Base-by-base conservation (phyloP, 345 rosid genomes). In the Isatis tinctoria region DNA sequence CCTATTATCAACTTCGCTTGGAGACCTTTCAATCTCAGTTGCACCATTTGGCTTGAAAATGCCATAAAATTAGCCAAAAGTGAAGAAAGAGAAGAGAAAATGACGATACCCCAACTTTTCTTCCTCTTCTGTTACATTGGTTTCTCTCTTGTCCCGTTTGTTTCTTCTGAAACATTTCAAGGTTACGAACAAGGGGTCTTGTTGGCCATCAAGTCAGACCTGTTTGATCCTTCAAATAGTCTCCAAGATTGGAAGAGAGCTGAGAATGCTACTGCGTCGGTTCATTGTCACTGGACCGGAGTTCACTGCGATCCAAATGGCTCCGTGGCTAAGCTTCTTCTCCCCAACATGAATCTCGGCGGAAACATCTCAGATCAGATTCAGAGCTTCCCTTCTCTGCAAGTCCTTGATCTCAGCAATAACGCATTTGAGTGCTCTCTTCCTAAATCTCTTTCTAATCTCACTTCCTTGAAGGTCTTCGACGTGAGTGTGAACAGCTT, bases 201-300 rank as follows among this genome's bases (percentile, higher is more conserved):
- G 56, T 66, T 91, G 3, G 70, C 78, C 10, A 81, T 94, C 16
- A 94, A 87, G 80, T 79, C 86, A 30, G 75, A 79, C 77, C 74
- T 94, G 5, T 41, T 72, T 18, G 98, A 94, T 79, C 87, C 93
- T 14, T 69, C 78, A 27, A 82, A 80, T 56, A 60, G 10, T 47
- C 93, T 91, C 35, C 37, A 61, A 35, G 90, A 86, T 69, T 94
- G 97, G 97, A 83, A 39, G 72, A 28, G 57, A 59, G 72, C 82
- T 12, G 69, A 79, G 39, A 60, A 65, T 60, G 54, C 65, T 28
- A 69, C 76, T 6, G 51, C 20, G 9, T 36, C 68, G 0, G 30
- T 18, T 60, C 90, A 91, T 69, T 94, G 98, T 71, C 79, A 67
- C 14, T 94, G 97, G 98, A 87, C 86, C 4, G 93, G 96, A 28